Base-by-base conservation (phyloP, 768 basidiomycete genomes). In the Plicaturopsis crispa region DNA sequence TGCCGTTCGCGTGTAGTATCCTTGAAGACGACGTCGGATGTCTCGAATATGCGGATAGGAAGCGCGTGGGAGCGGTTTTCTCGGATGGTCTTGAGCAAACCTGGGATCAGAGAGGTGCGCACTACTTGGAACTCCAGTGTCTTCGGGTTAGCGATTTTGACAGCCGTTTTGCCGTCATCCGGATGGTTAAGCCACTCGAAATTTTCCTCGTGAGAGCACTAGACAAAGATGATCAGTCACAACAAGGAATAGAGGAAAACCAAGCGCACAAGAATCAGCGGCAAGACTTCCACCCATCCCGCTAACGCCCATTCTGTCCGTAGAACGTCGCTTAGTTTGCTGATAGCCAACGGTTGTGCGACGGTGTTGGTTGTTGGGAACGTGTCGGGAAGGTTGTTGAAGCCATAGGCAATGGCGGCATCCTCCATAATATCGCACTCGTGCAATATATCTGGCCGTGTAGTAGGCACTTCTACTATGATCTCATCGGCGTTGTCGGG, bases 391-490 rank as follows among this genome's bases (percentile, higher is more conserved):
- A 99, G 72, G 51, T 94, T 96, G 67, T 99, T 97, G 71, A 91
- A 98, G 2, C 96, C 96, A 54, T 93, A 96, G 1, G 92, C 96
- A 47, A 99, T 88, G 7, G 96, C 96, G 2, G 84, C 90, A 47
- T 99, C 96, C 56, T 99, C 96, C 82, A 99, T 86, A 55, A 98
- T 75, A 56, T 99, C 96, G 53, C 93, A 96, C 58, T 98, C 92
- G 56, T 99, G 96, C 39, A 99, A 66, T 48, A 99, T 97, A 55
- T 99, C 96, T 1, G 96, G 92, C 24, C 96, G 78, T n/a, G 92
- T 97, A n/a, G 86, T 70, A 4, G 96, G 94, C 33, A 99, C 72
- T 23, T 76, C 64, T 19, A 98, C 82, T 13, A 70, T 50, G 31
- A 99, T 67, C 48, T 77, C 72, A 51, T 97, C 92, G 55, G 61